A percentile compares a stretch with the other conserved stretches of the same genome.
Evolutionary conservation across 2,329 filamentous ascomycete species (phyloP).

Genomic region (Penicillium brevicompactum): DNA sequence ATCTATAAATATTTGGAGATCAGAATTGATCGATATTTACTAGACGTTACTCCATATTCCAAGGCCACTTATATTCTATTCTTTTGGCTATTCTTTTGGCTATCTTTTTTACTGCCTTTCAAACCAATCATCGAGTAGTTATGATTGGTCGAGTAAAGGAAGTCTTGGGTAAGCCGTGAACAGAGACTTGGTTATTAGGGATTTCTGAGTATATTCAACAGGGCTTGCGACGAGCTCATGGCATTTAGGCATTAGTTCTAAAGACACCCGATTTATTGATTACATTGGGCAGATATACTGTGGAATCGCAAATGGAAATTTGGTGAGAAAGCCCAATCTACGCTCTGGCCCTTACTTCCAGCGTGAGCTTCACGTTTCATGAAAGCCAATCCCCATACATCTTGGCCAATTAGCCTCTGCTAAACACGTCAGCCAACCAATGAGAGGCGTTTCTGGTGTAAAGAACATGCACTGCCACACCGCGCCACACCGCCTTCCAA

Average conservation of each 20-base stretch:
- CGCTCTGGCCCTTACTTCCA: not conserved
- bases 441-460: not conserved
- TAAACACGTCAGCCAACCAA: not conserved
- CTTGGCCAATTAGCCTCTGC: not conserved
- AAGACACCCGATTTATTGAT: not conserved
- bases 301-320: not conserved
- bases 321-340: not conserved
- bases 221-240: not conserved
- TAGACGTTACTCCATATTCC: too few species aligned
- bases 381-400: not conserved
- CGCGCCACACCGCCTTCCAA: constrained; percentile 1
- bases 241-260: too few species aligned
- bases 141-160: too few species aligned
- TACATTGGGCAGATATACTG: not conserved
- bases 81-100: too few species aligned
- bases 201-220: not conserved
- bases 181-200: too few species aligned
- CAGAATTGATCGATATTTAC: too few species aligned
- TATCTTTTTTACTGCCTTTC: too few species aligned
- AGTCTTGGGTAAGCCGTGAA: too few species aligned
- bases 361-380: not conserved
- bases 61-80: too few species aligned
- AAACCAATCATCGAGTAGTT: too few species aligned
- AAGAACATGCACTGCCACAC: constrained; percentile 5
- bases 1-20: too few species aligned